Conservation (phyloP, 768 basidiomycete species). For the Postia placenta region DNA sequence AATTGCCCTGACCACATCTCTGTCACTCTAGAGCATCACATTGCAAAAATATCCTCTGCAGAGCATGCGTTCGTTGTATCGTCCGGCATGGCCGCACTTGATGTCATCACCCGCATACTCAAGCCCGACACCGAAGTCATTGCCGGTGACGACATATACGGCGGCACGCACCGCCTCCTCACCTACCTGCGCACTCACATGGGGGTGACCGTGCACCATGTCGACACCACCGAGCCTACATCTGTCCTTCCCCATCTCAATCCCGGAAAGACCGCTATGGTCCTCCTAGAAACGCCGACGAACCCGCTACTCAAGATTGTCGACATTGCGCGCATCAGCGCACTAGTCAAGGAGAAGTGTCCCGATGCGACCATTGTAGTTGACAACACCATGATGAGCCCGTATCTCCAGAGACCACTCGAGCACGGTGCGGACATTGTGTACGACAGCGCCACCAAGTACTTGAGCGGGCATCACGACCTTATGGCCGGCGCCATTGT, state of each 20-base stretch:
- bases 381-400: conserved; percentile 99
- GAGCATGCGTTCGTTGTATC: conserved; percentile 87
- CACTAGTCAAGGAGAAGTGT: conserved; percentile 76
- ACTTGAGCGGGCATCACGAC: conserved; percentile 96
- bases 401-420: conserved; percentile 90
- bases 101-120: conserved; percentile 88
- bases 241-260: conserved; percentile 58
- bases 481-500: conserved; percentile 97
- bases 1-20: neutral
- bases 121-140: conserved; percentile 96
- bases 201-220: conserved; percentile 86
- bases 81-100: conserved; percentile 97
- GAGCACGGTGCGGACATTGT: conserved; percentile 96
- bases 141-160: conserved; percentile 96
- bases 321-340: conserved; percentile 79
- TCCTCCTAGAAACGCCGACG: conserved; percentile 94
- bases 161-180: conserved; percentile 93
- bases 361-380: conserved; percentile 82
- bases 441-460: conserved; percentile 97
- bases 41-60: conserved; percentile 95
- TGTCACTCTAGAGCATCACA: conserved; percentile 72
- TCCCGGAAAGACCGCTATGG: conserved; percentile 82
- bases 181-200: conserved; percentile 83
- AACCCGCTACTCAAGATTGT: conserved; percentile 95
- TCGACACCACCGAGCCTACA: conserved; percentile 80